These are phyloP conservation scores for Candida multigemmis DNA, from an alignment of 805 yeast genomes.

Conservation along the genomic window DNA sequence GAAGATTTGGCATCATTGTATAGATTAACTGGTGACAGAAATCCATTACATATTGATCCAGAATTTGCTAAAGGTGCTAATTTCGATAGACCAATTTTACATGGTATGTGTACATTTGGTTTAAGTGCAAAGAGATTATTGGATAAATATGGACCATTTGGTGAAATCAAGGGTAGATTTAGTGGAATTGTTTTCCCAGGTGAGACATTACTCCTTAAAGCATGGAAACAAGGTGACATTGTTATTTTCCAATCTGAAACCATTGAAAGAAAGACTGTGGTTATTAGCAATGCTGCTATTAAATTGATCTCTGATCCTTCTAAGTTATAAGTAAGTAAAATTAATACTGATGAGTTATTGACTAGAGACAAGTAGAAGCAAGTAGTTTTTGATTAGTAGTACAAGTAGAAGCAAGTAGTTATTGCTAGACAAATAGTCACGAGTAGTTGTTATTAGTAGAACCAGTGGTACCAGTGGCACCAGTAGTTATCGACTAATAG, in stretches of 20 bases:
- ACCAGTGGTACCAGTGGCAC: too few species aligned
- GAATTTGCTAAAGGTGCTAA: constrained; percentile 79
- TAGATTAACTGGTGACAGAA: constrained; percentile 87
- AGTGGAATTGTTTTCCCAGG: constrained; percentile 93
- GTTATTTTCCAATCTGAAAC: constrained; percentile 77
- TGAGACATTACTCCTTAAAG: constrained; percentile 68
- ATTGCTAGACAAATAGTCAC: too few species aligned
- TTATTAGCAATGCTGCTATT: constrained; percentile 82
- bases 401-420: too few species aligned
- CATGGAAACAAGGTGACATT: constrained; percentile 73
- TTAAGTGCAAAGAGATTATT: constrained; percentile 64
- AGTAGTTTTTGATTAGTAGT: too few species aligned
- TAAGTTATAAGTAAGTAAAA: constrained; percentile 17
- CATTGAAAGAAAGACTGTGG: constrained; percentile 68
- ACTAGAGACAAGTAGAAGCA: too few species aligned
- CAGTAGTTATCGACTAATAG: too few species aligned
- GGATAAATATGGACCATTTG: constrained; percentile 74
- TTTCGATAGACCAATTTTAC: constrained; percentile 80
- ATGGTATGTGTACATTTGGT: constrained; percentile 87
- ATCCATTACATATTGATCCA: constrained; percentile 95
- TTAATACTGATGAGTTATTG: constrained; percentile 1
- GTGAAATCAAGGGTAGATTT: constrained; percentile 84
- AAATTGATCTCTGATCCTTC: constrained; percentile 38
- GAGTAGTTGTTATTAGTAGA: too few species aligned
- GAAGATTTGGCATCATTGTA: constrained; percentile 81